Conservation (phyloP, 2,329 filamentous ascomycete species). For the Pseudogymnoascus destructans region DNA sequence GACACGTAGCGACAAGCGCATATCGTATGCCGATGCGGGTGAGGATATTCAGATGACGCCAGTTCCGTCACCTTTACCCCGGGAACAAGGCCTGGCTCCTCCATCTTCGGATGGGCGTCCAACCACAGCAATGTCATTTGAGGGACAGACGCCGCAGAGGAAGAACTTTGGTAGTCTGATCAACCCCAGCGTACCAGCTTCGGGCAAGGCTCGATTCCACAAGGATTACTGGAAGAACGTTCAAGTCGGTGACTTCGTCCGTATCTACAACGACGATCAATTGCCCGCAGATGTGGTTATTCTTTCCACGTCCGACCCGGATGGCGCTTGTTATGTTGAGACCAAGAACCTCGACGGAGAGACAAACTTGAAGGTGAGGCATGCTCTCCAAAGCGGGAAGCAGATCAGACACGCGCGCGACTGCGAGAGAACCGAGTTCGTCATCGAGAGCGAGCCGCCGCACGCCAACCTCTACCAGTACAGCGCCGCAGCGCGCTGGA, state of each 20-base stretch:
- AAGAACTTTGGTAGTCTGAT: slow-evolving; percentile 36
- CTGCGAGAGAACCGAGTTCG: slow-evolving; percentile 79
- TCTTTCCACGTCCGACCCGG: slow-evolving; percentile 80
- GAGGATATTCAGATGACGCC: slow-evolving; percentile 93
- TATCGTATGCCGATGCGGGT: slow-evolving; percentile 40
- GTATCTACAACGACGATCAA: slow-evolving; percentile 91
- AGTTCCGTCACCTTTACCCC: slow-evolving; percentile 67
- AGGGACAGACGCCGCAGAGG: background rate
- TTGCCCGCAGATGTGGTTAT: slow-evolving; percentile 89
- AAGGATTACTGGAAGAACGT: slow-evolving; percentile 92
- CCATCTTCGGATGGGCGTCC: background rate
- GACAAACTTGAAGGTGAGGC: slow-evolving; percentile 91
- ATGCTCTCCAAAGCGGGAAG: slow-evolving; percentile 74
- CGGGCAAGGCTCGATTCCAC: slow-evolving; percentile 73
- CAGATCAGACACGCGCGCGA: slow-evolving; percentile 77
- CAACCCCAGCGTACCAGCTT: slow-evolving; percentile 51
- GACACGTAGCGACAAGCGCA: slow-evolving; percentile 20
- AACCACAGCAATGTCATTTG: background rate
- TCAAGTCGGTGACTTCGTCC: slow-evolving; percentile 89
- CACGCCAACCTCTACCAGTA: slow-evolving; percentile 94
- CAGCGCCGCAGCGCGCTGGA: slow-evolving; percentile 79
- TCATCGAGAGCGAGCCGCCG: slow-evolving; percentile 82
- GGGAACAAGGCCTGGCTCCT: slow-evolving; percentile 23
- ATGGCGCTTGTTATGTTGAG: slow-evolving; percentile 93
- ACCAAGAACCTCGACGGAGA: slow-evolving; percentile 97